Percentiles rank a stretch among this genome's conserved stretches.
These are phyloP conservation scores for Erysiphe pulchra DNA, from an alignment of 2,329 filamentous ascomycete species.

Conservation along the genomic window DNA sequence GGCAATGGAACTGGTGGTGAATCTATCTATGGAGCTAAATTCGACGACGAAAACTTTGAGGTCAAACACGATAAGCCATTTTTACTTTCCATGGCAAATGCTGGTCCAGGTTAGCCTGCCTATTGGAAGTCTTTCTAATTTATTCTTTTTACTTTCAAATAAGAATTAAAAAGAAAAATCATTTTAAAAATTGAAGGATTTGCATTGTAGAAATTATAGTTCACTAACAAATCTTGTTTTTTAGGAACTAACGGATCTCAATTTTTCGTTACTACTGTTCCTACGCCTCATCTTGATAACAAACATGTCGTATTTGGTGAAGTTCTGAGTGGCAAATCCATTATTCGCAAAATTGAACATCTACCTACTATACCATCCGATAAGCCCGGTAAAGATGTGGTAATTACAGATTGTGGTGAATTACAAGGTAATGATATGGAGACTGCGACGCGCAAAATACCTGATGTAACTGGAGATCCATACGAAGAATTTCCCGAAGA, in stretches of 20 bases:
- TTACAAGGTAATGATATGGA: slow-evolving; percentile 46
- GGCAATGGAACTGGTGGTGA: slow-evolving; percentile 91
- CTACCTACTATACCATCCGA: slow-evolving; percentile 46
- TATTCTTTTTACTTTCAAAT: background rate
- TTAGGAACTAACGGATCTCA: slow-evolving; percentile 82
- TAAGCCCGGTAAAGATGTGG: slow-evolving; percentile 48
- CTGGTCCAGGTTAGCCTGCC: slow-evolving; percentile 46
- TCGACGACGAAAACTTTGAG: slow-evolving; percentile 88
- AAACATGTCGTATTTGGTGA: slow-evolving; percentile 98
- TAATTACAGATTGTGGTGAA: slow-evolving; percentile 67
- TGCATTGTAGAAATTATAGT: too few species aligned
- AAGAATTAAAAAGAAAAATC: background rate
- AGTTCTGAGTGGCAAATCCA: slow-evolving; percentile 74
- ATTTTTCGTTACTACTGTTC: slow-evolving; percentile 91
- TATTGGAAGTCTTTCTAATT: background rate
- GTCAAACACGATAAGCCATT: slow-evolving; percentile 82
- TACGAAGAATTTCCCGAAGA: slow-evolving; percentile 96
- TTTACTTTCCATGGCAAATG: slow-evolving; percentile 92
- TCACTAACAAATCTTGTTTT: too few species aligned
- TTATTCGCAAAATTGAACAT: slow-evolving; percentile 79
- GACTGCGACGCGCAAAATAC: slow-evolving; percentile 36
- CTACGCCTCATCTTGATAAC: slow-evolving; percentile 79
- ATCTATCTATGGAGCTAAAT: slow-evolving; percentile 93
- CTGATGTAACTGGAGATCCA: slow-evolving; percentile 64
- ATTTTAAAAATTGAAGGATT: background rate